Conservation (phyloP, 495 filamentous ascomycete species). For the Achaetomiella virescens region DNA sequence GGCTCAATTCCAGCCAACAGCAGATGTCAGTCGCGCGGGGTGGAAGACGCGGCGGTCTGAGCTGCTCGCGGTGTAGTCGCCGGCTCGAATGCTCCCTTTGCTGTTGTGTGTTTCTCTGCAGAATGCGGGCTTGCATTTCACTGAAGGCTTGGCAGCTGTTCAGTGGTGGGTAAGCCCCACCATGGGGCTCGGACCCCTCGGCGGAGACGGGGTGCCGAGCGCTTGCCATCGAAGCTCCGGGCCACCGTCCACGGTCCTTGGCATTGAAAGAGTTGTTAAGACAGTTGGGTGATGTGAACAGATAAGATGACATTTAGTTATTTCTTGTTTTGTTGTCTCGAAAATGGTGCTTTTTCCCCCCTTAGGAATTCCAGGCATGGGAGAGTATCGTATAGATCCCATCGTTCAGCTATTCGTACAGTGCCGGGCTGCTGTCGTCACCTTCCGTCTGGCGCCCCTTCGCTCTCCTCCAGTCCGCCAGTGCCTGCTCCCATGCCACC, state of each 20-base stretch:
- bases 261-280: background rate
- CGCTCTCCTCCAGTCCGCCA: slow-evolving; percentile 40
- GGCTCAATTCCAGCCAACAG: too few species aligned
- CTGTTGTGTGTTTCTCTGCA: slow-evolving; percentile 1
- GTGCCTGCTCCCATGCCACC: slow-evolving; percentile 54
- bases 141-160: slow-evolving; percentile 10
- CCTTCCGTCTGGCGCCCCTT: background rate
- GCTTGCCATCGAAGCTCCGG: background rate
- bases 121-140: slow-evolving; percentile 1
- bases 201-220: background rate
- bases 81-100: background rate
- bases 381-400: background rate
- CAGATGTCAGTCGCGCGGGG: background rate
- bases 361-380: background rate
- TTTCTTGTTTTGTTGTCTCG: background rate
- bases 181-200: background rate
- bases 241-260: background rate
- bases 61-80: background rate
- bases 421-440: background rate
- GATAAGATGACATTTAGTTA: background rate
- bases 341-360: background rate
- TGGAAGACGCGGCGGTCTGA: background rate
- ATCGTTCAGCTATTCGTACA: background rate
- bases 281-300: too few species aligned
- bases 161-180: background rate